Evolutionary conservation across 129 eudicot genomes (phyloP), one percentile per base, ranked within the genome.

Genomic region (Flaveria sonorensis): DNA sequence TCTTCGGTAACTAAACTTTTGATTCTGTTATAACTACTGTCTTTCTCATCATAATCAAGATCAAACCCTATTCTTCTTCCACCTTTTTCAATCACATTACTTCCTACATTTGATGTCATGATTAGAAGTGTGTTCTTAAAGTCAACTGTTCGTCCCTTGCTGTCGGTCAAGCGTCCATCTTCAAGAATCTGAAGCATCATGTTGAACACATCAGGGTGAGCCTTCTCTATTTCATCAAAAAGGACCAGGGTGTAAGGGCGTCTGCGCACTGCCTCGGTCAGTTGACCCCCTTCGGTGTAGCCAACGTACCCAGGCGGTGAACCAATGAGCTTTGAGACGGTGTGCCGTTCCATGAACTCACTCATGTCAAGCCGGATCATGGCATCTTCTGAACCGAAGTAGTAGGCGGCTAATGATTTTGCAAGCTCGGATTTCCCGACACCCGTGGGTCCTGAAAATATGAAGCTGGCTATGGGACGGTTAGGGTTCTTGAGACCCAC

Each of bases 41-140:
- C 98, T 77, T 90, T 81, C 89, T 91, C 96, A 32, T 88, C 93
- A 11, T 82, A 85, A 62, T 87, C 97, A 1, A 93, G 84, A 67
- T 88, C 88, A 23, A 93, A 93, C 16, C 98, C 97, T 13, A 93
- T 87, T n/a, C 91, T 76, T 0, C 98, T 87, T 18, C 92, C 82
- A 47, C 70, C 82, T 0, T 80, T 72, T 26, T 77, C 83, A 11
- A 63, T 71, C 70, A 84, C 59, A 5, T 63, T 72, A n/a, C 83
- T 81, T 30, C 88, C 92, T 0, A 85, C 64, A 13, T 84, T 84
- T 11, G 91, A 84, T 10, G 87, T 87, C 79, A 87, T 76, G 42
- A 85, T 82, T 2, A 87, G 51, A 26, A 87, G 71, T 0, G 92
- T 83, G 74, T 87, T 85, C 66, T 74, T 82, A 14, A 87, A 87